phyloP scores from a whole-genome alignment of 2,329 filamentous ascomycete species.

The Ophiostoma ips region DNA sequence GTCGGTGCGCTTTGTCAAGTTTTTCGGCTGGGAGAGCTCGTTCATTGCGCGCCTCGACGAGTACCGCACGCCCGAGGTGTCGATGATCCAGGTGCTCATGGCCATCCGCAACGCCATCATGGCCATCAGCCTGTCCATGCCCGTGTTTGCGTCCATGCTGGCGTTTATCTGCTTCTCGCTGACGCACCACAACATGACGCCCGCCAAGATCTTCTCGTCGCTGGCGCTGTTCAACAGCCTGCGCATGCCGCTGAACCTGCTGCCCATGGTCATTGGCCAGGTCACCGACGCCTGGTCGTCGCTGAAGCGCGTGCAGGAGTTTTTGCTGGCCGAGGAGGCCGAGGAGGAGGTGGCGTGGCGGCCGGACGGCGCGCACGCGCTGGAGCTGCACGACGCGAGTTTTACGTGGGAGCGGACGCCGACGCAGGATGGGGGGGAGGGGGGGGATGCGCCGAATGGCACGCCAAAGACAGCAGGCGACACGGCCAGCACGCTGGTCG shows the following conservation, averaged over 20 bases:
- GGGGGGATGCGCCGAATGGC: slow-evolving; percentile 21
- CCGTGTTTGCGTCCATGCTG: slow-evolving; percentile 90
- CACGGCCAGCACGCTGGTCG: slow-evolving; percentile 40
- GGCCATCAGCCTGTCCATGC: slow-evolving; percentile 70
- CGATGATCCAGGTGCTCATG: slow-evolving; percentile 69
- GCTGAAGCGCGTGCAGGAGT: slow-evolving; percentile 73
- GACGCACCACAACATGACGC: slow-evolving; percentile 51
- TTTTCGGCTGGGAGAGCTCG: slow-evolving; percentile 85
- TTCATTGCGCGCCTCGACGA: slow-evolving; percentile 65
- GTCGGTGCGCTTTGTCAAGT: slow-evolving; percentile 90
- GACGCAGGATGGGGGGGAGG: slow-evolving; percentile 34
- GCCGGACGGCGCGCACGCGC: slow-evolving; percentile 48
- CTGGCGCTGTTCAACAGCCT: slow-evolving; percentile 87
- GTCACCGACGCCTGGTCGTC: slow-evolving; percentile 83
- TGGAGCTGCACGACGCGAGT: slow-evolving; percentile 56
- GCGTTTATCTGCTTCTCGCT: slow-evolving; percentile 74
- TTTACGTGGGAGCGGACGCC: slow-evolving; percentile 79
- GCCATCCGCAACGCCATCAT: slow-evolving; percentile 76
- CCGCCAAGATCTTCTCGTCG: slow-evolving; percentile 80
- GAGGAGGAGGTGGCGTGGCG: slow-evolving; percentile 50
- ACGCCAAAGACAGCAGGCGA: slow-evolving; percentile 25
- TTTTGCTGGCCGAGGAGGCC: slow-evolving; percentile 73
- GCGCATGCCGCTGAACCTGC: slow-evolving; percentile 74
- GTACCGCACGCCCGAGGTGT: slow-evolving; percentile 64
- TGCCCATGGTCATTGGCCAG: slow-evolving; percentile 79